phyloP scores from a whole-genome alignment of 345 rosid genomes.

The Gossypium bickii region DNA sequence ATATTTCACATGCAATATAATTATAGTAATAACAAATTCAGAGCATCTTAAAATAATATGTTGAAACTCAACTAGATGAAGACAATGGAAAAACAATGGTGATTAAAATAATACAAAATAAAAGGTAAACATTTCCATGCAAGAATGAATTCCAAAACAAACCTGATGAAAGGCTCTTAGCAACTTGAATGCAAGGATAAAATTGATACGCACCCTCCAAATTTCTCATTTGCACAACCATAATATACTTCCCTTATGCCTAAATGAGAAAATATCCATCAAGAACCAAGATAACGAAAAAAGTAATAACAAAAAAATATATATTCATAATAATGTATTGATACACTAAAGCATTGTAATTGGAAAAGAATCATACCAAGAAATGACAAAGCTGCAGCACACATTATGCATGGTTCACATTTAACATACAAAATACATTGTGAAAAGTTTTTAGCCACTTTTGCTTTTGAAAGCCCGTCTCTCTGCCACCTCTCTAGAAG shows the following conservation, averaged over 20 bases:
- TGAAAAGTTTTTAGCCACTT: constrained; percentile 62
- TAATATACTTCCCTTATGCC: constrained; percentile 66
- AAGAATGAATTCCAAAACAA: constrained; percentile 14
- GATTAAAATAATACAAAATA: background rate
- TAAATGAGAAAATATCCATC: constrained; percentile 4
- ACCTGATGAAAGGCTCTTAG: constrained; percentile 32
- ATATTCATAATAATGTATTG: background rate
- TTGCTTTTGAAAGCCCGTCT: constrained; percentile 43
- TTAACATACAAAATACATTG: constrained; percentile 65
- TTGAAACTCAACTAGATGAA: background rate
- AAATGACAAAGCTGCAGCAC: constrained; percentile 78
- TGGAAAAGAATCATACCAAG: constrained; percentile 37
- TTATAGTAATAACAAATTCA: background rate
- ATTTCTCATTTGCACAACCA: constrained; percentile 79
- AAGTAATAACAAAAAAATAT: background rate
- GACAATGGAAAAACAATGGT: background rate
- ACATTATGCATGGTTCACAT: constrained; percentile 94
- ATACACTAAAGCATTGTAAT: background rate
- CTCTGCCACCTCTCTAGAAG: constrained; percentile 65
- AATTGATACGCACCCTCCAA: constrained; percentile 87
- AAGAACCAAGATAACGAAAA: background rate
- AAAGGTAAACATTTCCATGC: background rate
- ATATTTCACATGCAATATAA: background rate
- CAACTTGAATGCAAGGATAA: constrained; percentile 49
- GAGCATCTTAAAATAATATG: background rate